These are phyloP conservation scores for Pythium utonaiense DNA, from an alignment of 352 stramenopile genomes.

Conservation along the genomic window DNA sequence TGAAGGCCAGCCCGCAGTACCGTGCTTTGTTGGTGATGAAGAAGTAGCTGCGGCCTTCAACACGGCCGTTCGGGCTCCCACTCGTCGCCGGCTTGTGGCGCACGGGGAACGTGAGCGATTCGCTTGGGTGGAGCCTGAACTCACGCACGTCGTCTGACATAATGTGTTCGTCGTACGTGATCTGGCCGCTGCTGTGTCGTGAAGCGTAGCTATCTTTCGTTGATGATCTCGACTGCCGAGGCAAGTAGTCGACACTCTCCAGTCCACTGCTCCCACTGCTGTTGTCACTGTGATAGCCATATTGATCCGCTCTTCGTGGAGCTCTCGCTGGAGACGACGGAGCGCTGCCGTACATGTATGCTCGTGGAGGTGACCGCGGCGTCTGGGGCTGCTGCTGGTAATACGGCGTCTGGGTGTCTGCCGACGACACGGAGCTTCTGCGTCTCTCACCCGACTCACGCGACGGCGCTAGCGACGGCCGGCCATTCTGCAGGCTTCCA, in stretches of 20 bases:
- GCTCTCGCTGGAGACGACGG: conserved; percentile 11
- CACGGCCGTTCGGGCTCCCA: conserved; percentile 17
- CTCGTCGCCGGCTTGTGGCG: conserved; percentile 3
- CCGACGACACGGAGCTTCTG: neutral
- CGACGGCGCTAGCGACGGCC: neutral
- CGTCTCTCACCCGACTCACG: neutral
- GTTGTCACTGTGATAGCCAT: conserved; percentile 18
- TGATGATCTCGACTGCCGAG: neutral
- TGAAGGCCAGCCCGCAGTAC: conserved; percentile 55
- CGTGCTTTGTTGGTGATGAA: conserved; percentile 63
- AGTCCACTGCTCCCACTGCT: conserved; percentile 16
- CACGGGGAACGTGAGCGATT: conserved; percentile 17
- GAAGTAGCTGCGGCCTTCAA: conserved; percentile 39
- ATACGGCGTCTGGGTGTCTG: neutral
- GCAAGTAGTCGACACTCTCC: neutral
- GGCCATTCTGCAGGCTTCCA: neutral
- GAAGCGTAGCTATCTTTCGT: conserved; percentile 19
- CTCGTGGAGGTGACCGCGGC: neutral
- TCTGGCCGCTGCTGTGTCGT: neutral
- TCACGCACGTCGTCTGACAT: conserved; percentile 13
- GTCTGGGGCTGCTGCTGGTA: neutral
- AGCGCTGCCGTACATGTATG: neutral
- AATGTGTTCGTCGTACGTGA: conserved; percentile 9
- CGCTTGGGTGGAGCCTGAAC: conserved; percentile 18
- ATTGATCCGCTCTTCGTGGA: conserved; percentile 7